Base-by-base conservation (phyloP, 2,329 filamentous ascomycete species). In the Aspergillus sp. region DNA sequence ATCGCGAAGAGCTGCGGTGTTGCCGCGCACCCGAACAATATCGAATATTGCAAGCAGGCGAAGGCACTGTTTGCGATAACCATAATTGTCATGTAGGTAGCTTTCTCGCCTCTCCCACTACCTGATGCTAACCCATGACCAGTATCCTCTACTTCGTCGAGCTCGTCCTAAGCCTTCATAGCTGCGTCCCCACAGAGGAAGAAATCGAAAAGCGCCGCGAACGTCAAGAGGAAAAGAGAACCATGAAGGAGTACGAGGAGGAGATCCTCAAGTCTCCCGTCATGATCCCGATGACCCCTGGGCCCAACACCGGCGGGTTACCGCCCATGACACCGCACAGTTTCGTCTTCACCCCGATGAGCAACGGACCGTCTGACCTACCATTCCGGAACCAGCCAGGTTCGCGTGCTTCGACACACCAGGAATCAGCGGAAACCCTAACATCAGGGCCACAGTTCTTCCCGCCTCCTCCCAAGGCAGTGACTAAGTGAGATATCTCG, bases 1-100 rank as follows among this genome's bases (percentile, higher is more conserved):
- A 77, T 84, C 54, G 78, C 78, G 45, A 82, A 83, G 63, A 77
- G 68, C 54, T 84, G 81, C 67, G 72, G 65, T 45, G 74, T 81
- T 20, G 73, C 77, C 0, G 63, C 64, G 5, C 62, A 71, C 38
- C 65, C 68, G 42, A 69, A 67, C 41, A 68, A 77, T 46, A 64
- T 76, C 27, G 60, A 60, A 15, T 84, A 81, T 60, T 84, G 81
- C 61, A 66, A 74, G 64, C 81, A 84, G 64, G 79, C 81, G 4
- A 81, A 83, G 58, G 69, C 72, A 5, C 67, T 73, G 3, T 83
- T 83, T 57, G 79, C 73, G 1, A 69, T 82, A 17, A 79, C 75
- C 3, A 67, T 80, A 44, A 63, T 81, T 22, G 73, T 82, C 63
- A 67, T 78, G 78, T 82, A 69, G 62, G 76, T 73, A 17, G 4